These are phyloP conservation scores for Amesomyces nigricolor DNA, from an alignment of 2,329 filamentous ascomycete genomes.

Conservation along the genomic window DNA sequence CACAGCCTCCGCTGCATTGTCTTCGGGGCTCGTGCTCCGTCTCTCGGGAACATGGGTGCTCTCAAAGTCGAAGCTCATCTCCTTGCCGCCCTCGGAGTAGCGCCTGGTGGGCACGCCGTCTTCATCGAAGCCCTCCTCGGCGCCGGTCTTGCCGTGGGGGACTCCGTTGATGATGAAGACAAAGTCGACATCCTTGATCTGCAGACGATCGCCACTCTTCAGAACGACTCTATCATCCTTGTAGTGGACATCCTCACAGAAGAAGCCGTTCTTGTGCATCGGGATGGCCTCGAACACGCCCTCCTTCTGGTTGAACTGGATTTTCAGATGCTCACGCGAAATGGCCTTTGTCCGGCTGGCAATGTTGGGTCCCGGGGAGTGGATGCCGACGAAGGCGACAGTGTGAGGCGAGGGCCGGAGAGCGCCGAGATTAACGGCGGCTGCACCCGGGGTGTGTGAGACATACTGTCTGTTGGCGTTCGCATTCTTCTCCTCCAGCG, in stretches of 20 bases:
- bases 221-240: slow-evolving; percentile 52
- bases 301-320: slow-evolving; percentile 60
- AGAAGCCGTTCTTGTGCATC: slow-evolving; percentile 61
- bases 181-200: slow-evolving; percentile 66
- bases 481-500: slow-evolving; percentile 37
- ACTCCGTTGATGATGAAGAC: slow-evolving; percentile 63
- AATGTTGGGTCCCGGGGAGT: slow-evolving; percentile 59
- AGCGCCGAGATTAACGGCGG: slow-evolving; percentile 53
- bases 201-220: slow-evolving; percentile 59
- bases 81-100: slow-evolving; percentile 54
- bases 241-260: slow-evolving; percentile 57
- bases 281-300: slow-evolving; percentile 60
- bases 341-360: slow-evolving; percentile 64
- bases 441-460: slow-evolving; percentile 54
- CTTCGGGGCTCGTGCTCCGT: slow-evolving; percentile 50
- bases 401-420: slow-evolving; percentile 56
- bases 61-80: slow-evolving; percentile 71
- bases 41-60: slow-evolving; percentile 53
- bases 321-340: slow-evolving; percentile 67
- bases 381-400: slow-evolving; percentile 64
- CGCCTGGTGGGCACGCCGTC: slow-evolving; percentile 42
- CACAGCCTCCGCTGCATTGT: slow-evolving; percentile 30
- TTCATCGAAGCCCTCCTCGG: slow-evolving; percentile 46
- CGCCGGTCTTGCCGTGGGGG: slow-evolving; percentile 51
- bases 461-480: slow-evolving; percentile 56